phyloP scores from a whole-genome alignment of 495 filamentous ascomycete genomes.

The Immersiella caudata region DNA sequence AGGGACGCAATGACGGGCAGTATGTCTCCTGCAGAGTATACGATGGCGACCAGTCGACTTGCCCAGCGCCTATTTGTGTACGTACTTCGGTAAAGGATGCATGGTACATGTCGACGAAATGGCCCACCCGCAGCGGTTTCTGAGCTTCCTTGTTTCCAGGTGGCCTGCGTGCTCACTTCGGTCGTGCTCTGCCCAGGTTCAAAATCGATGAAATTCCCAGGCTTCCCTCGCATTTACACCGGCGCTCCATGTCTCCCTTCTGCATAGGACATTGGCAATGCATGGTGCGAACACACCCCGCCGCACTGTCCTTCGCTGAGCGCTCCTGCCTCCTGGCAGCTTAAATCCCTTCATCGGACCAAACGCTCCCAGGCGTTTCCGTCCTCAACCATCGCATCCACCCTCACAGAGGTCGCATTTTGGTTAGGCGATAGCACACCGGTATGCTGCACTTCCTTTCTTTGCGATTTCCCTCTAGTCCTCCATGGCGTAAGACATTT shows the following conservation, averaged over 20 bases:
- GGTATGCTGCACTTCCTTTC: too few species aligned
- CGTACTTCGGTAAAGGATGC: background rate
- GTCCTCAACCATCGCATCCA: background rate
- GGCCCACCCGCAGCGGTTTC: background rate
- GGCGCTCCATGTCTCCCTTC: background rate
- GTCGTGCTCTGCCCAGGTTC: background rate
- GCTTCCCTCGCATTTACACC: background rate
- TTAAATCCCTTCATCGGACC: background rate
- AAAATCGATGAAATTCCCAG: background rate
- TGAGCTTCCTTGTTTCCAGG: background rate
- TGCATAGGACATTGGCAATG: background rate
- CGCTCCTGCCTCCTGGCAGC: background rate
- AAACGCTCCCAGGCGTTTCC: background rate
- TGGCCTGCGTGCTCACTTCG: background rate
- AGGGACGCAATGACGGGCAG: conserved; percentile 22
- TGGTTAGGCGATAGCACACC: too few species aligned
- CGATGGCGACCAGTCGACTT: conserved; percentile 14
- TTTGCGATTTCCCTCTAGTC: too few species aligned
- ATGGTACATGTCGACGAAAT: background rate
- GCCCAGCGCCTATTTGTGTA: background rate
- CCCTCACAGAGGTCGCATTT: background rate
- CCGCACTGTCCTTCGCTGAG: background rate
- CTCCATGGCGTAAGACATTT: background rate
- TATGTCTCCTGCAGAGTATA: background rate
- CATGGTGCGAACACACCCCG: background rate